Conservation (phyloP, 2,329 filamentous ascomycete genomes). For the Paraconiothyrium sp. region DNA sequence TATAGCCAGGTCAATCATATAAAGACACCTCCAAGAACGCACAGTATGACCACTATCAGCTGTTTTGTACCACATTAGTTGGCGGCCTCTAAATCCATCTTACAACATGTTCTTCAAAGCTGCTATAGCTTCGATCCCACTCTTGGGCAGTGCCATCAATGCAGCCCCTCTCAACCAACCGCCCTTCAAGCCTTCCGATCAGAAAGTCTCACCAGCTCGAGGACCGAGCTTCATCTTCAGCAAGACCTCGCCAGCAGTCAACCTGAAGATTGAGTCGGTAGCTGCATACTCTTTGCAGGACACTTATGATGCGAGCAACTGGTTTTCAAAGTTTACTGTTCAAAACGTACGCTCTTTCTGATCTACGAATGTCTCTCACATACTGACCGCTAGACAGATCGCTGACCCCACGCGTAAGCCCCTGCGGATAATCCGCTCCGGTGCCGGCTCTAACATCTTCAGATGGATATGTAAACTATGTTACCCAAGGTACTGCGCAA, state of each 20-base stretch:
- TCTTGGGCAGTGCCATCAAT: constrained; percentile 11
- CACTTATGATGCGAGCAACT: constrained; percentile 50
- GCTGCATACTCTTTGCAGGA: constrained; percentile 45
- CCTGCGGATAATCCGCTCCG: background rate
- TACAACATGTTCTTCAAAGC: constrained; percentile 7
- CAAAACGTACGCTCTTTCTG: constrained; percentile 31
- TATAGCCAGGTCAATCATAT: constrained; percentile 1
- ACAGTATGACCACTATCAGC: background rate
- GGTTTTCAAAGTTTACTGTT: constrained; percentile 49
- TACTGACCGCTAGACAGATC: constrained; percentile 34
- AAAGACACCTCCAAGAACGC: background rate
- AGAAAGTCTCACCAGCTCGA: constrained; percentile 11
- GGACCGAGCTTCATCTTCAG: constrained; percentile 14
- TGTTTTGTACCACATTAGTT: background rate
- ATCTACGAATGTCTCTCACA: background rate
- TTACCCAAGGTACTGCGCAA: constrained; percentile 44
- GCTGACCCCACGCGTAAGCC: constrained; percentile 46
- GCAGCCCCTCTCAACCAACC: constrained; percentile 20
- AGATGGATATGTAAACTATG: constrained; percentile 52
- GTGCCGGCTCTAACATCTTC: background rate
- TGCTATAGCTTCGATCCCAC: constrained; percentile 1
- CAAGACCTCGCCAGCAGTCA: constrained; percentile 23
- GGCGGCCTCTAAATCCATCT: background rate
- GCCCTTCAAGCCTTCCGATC: constrained; percentile 22
- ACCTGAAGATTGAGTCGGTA: constrained; percentile 18